Base-by-base conservation (phyloP, 164 flowering plant genomes). In the Protea cynaroides region DNA sequence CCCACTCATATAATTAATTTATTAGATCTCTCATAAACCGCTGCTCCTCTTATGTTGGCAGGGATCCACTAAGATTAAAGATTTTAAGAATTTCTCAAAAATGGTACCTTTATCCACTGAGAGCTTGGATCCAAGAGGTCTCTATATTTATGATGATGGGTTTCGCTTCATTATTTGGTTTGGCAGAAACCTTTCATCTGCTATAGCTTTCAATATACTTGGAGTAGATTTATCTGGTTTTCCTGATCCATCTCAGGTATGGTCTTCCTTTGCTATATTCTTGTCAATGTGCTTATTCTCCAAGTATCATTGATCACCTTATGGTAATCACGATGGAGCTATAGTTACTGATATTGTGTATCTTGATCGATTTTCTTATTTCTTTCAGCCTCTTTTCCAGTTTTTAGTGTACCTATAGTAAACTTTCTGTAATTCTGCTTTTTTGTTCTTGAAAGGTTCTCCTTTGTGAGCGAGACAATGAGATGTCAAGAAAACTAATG, bases 131-230 rank as follows among this genome's bases (percentile, higher is more conserved):
- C 73, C 96, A 17, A 73, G 86, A 76, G 97, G 97, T 53, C 83
- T 95, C 51, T 95, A 86, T 81, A 50, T 95, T 29, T 88, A 72
- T 73, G 92, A 95, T 74, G 94, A 95, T 75, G 99, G 99, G 63
- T 80, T 95, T 56, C 84, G 89, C 58, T 88, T 90, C 72, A 65
- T 95, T 63, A 29, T 95, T 56, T 95, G 97, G 99, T 83, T 95
- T 80, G 99, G 99, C n/a, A 82, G 83, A 72, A 82, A 74, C 79
- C 82, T 90, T 62, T 75, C 87, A 36, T 82, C 96, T 71, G 96
- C 88, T 69, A 67, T 88, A 24, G 75, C 81, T 25, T 71, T 25
- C 67, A 83, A 78, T 78, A 61, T 95, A 71, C 77, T 92, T 59
- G 98, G 97, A 61, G 71, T 72, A 57, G 91, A 93, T 58, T 81